Evolutionary conservation across 148 eudicot species (phyloP).

Genomic region (Camellia japonica): DNA sequence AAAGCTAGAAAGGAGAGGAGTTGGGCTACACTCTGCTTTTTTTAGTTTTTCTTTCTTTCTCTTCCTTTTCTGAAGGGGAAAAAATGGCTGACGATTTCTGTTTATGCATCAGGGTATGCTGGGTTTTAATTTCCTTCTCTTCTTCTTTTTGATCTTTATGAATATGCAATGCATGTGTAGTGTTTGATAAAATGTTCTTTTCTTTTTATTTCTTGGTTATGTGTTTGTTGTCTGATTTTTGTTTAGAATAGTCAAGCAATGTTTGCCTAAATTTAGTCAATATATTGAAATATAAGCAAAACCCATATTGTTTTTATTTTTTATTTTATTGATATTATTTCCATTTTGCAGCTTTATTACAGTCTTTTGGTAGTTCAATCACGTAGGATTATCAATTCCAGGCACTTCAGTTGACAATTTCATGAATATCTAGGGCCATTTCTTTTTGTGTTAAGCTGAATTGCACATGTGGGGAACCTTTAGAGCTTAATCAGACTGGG

Average conservation of each 20-base stretch:
- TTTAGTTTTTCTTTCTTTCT: neutral
- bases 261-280: neutral
- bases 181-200: conserved; percentile 3
- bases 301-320: conserved; percentile 12
- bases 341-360: neutral
- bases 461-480: neutral
- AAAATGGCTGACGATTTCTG: conserved; percentile 46
- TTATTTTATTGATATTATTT: neutral
- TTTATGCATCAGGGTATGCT: conserved; percentile 33
- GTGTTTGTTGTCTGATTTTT: conserved; percentile 10
- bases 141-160: neutral
- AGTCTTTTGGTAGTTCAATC: neutral
- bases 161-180: neutral
- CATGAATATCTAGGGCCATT: neutral
- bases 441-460: neutral
- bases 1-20: conserved; percentile 30
- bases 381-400: neutral
- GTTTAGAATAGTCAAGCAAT: neutral
- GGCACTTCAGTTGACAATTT: neutral
- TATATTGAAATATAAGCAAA: neutral
- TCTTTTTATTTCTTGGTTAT: neutral
- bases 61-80: conserved; percentile 9
- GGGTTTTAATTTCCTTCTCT: neutral
- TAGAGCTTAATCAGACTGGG: neutral
- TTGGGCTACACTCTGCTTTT: conserved; percentile 26